phyloP scores from a whole-genome alignment of 306 rosid species.

The Cucumis melo region DNA sequence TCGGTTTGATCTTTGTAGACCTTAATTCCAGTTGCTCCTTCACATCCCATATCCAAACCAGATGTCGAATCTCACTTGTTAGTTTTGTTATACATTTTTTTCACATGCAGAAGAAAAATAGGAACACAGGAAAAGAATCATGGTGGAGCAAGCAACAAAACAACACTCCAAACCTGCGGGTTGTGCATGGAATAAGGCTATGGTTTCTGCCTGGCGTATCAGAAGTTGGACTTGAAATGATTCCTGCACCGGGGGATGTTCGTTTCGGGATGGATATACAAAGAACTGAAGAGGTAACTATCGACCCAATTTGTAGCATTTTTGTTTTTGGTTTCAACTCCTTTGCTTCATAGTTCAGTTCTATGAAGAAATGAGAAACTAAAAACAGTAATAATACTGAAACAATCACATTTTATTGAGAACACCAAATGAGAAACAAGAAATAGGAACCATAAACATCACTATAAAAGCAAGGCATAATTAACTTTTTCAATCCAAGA shows the following conservation, averaged over 20 bases:
- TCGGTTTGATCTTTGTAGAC: background rate
- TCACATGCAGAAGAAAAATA: slow-evolving; percentile 21
- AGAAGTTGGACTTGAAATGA: slow-evolving; percentile 38
- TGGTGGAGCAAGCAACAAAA: slow-evolving; percentile 20
- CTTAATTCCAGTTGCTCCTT: background rate
- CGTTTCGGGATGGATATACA: slow-evolving; percentile 63
- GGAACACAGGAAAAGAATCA: slow-evolving; percentile 15
- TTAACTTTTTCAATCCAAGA: background rate
- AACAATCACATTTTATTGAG: background rate
- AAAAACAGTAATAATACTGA: background rate
- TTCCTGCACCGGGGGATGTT: slow-evolving; percentile 30
- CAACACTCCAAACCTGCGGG: slow-evolving; percentile 10
- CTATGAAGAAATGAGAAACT: background rate
- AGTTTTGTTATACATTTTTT: background rate
- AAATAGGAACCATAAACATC: background rate
- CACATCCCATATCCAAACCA: background rate
- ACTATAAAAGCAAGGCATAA: background rate
- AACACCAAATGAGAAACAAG: background rate
- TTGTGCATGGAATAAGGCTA: slow-evolving; percentile 44
- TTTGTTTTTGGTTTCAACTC: background rate
- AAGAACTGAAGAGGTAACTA: slow-evolving; percentile 37
- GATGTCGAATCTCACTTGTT: background rate
- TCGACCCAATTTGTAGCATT: background rate
- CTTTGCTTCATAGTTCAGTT: background rate
- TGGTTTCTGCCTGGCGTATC: slow-evolving; percentile 64